Evolutionary conservation across 352 stramenopile genomes (phyloP).

Genomic region (Lagenidium giganteum): DNA sequence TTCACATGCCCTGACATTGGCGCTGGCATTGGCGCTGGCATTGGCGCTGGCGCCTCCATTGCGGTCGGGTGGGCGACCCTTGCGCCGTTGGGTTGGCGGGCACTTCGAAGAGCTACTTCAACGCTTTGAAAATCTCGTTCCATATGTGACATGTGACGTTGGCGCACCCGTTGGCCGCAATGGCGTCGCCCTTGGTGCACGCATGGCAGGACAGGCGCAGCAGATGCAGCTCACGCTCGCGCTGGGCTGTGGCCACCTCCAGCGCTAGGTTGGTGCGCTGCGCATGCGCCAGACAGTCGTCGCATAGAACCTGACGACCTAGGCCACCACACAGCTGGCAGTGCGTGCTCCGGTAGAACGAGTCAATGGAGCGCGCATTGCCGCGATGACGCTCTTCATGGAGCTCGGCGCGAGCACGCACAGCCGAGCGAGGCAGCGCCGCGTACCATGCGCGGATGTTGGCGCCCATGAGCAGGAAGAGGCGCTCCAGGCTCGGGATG

Average conservation of each 20-base stretch:
- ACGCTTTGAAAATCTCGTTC: too few species aligned
- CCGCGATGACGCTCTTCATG: conserved; percentile 16
- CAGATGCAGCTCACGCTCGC: conserved; percentile 35
- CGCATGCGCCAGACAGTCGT: conserved; percentile 42
- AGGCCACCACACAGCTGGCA: conserved; percentile 67
- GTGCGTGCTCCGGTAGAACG: conserved; percentile 81
- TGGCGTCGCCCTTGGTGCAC: conserved; percentile 48
- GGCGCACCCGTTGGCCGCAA: conserved; percentile 27
- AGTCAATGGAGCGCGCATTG: conserved; percentile 51
- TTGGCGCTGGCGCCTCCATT: too few species aligned
- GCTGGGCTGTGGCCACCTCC: conserved; percentile 28
- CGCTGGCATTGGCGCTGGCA: too few species aligned
- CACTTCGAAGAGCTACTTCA: too few species aligned
- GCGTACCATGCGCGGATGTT: conserved; percentile 76
- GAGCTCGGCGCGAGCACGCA: conserved; percentile 61
- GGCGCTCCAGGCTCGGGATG: conserved; percentile 63
- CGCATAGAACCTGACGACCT: conserved; percentile 46
- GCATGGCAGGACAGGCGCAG: conserved; percentile 35
- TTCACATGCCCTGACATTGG: too few species aligned
- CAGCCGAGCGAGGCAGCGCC: conserved; percentile 41
- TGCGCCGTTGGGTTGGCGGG: too few species aligned
- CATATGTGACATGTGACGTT: conserved; percentile 63
- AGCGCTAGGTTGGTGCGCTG: conserved; percentile 67
- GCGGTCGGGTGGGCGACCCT: too few species aligned
- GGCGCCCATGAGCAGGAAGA: conserved; percentile 76